phyloP scores from a whole-genome alignment of 1,284 basidiomycete genomes.

The Retiboletus fuscus region DNA sequence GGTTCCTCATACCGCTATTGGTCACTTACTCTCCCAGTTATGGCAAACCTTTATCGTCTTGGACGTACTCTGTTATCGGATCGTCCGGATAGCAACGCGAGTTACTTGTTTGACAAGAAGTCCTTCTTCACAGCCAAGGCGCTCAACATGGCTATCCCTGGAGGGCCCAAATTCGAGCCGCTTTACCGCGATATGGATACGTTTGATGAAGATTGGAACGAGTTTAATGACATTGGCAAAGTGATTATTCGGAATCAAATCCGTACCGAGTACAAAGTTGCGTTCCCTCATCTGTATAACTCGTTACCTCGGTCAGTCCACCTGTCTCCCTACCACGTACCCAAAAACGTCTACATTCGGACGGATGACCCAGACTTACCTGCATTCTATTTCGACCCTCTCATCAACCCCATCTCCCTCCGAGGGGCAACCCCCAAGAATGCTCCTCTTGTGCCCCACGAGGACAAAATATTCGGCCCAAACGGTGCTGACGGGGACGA shows the following conservation, averaged over 20 bases:
- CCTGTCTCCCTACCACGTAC: constrained; percentile 92
- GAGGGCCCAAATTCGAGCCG: constrained; percentile 98
- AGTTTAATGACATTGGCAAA: constrained; percentile 99
- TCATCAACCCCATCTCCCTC: constrained; percentile 95
- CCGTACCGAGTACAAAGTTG: constrained; percentile 98
- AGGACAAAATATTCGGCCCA: constrained; percentile 91
- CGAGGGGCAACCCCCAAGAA: constrained; percentile 89
- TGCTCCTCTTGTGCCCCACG: constrained; percentile 85
- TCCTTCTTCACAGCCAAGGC: constrained; percentile 98
- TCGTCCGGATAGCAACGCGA: constrained; percentile 89
- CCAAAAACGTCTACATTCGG: constrained; percentile 98
- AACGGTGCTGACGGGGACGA: constrained; percentile 88
- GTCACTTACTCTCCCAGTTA: constrained; percentile 91
- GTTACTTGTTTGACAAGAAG: constrained; percentile 97
- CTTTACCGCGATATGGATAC: constrained; percentile 95
- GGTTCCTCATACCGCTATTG: constrained; percentile 95
- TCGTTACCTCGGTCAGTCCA: constrained; percentile 95
- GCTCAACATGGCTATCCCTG: constrained; percentile 97
- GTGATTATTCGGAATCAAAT: constrained; percentile 99
- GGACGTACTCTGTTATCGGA: constrained; percentile 95
- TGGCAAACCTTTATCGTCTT: constrained; percentile 97
- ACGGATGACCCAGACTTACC: constrained; percentile 99
- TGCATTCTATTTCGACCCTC: constrained; percentile 99
- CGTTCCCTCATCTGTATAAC: constrained; percentile 99
- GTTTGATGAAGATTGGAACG: constrained; percentile 99